Evolutionary conservation across 768 basidiomycete genomes (phyloP).

Genomic region (Boletellus sp.): DNA sequence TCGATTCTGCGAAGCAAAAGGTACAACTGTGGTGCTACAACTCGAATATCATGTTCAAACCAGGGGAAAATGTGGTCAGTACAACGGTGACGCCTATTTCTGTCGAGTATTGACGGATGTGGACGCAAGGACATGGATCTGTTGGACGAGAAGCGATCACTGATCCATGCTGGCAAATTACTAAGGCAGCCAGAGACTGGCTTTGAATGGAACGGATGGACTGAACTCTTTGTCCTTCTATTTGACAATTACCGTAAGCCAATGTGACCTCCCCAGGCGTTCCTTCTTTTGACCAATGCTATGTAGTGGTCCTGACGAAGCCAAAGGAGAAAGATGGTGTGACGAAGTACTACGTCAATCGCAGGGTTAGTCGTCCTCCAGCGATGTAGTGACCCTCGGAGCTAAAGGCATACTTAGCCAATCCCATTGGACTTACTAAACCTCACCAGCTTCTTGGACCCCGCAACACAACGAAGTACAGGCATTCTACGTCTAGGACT

Average conservation of each 20-base stretch:
- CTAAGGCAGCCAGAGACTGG: conserved; percentile 86
- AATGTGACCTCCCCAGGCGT: too few species aligned
- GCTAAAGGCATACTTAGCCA: conserved; percentile 48
- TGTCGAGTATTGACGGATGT: not conserved
- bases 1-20: conserved; percentile 79
- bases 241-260: conserved; percentile 92
- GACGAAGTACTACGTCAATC: conserved; percentile 75
- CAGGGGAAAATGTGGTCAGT: conserved; percentile 64
- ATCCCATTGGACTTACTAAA: conserved; percentile 90
- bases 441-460: conserved; percentile 78
- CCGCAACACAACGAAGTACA: conserved; percentile 67
- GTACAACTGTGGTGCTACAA: conserved; percentile 89
- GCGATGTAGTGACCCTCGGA: not conserved
- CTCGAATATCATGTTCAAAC: conserved; percentile 73
- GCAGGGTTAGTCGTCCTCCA: conserved; percentile 51
- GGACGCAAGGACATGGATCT: conserved; percentile 80
- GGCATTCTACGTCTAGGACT: conserved; percentile 66
- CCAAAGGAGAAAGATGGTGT: conserved; percentile 72
- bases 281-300: conserved; percentile 9
- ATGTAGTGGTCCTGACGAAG: conserved; percentile 84
- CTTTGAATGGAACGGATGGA: conserved; percentile 86
- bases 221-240: conserved; percentile 82
- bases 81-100: not conserved
- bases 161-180: conserved; percentile 81
- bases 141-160: conserved; percentile 72